These are phyloP conservation scores for Nephromyces sp. DNA, from an alignment of 169 alveolate species.

Conservation along the genomic window DNA sequence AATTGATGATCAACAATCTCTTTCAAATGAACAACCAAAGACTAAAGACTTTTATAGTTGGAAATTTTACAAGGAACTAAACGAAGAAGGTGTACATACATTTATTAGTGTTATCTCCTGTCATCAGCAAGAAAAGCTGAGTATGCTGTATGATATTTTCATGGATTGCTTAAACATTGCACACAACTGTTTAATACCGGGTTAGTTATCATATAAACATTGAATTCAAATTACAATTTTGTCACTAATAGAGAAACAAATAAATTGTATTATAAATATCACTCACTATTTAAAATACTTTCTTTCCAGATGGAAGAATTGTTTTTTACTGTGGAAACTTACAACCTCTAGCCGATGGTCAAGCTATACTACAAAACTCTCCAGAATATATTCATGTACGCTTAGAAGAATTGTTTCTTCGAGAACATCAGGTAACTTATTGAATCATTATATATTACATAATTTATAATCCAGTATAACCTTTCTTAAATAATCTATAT, in stretches of 20 bases:
- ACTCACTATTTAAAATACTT: too few species aligned
- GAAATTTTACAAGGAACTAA: too few species aligned
- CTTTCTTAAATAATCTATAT: too few species aligned
- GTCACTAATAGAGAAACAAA: too few species aligned
- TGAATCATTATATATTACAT: too few species aligned
- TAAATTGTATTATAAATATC: too few species aligned
- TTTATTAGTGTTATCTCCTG: neutral
- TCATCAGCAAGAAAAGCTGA: neutral
- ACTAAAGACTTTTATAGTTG: too few species aligned
- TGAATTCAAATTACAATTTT: too few species aligned
- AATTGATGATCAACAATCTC: too few species aligned
- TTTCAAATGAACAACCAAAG: too few species aligned
- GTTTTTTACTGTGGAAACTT: neutral
- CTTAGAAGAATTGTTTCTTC: neutral
- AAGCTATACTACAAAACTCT: neutral
- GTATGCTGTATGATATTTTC: neutral
- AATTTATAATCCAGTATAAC: too few species aligned
- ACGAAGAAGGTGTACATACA: neutral
- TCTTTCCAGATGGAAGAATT: neutral
- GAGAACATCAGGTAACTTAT: neutral
- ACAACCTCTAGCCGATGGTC: neutral
- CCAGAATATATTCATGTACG: neutral
- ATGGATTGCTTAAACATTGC: neutral
- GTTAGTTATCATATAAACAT: too few species aligned
- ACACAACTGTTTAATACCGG: neutral